Percentiles rank a stretch among this genome's conserved stretches.
Conservation (phyloP, 768 basidiomycete genomes). For the Ephemerocybe angulata region DNA sequence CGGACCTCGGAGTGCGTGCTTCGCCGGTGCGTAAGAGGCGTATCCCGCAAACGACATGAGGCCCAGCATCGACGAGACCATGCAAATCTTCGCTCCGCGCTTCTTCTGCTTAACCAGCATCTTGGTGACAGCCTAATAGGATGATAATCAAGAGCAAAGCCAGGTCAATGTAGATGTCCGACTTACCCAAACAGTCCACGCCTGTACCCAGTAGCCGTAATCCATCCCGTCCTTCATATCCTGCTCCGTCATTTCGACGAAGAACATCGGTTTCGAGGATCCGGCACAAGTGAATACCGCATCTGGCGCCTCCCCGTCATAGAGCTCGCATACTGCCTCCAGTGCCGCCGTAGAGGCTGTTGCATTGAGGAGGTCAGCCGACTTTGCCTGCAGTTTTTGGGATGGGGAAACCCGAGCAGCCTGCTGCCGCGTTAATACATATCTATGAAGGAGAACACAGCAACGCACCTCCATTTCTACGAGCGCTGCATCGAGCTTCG, state of each 20-base stretch:
- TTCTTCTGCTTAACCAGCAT: slow-evolving; percentile 60
- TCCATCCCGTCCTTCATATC: slow-evolving; percentile 49
- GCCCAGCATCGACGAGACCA: slow-evolving; percentile 72
- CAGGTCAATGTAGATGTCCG: background rate
- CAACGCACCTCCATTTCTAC: slow-evolving; percentile 58
- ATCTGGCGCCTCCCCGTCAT: slow-evolving; percentile 63
- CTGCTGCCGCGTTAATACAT: slow-evolving; percentile 28
- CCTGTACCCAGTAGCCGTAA: slow-evolving; percentile 47
- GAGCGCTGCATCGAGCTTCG: slow-evolving; percentile 58
- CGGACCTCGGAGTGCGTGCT: slow-evolving; percentile 80
- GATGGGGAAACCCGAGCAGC: slow-evolving; percentile 45
- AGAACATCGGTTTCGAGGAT: slow-evolving; percentile 63
- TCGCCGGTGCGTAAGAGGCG: slow-evolving; percentile 75
- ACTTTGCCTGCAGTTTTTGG: slow-evolving; percentile 64
- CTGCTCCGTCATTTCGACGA: slow-evolving; percentile 63
- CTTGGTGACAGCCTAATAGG: slow-evolving; percentile 57
- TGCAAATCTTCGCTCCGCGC: slow-evolving; percentile 64
- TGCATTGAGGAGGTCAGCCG: slow-evolving; percentile 58
- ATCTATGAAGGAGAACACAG: slow-evolving; percentile 19
- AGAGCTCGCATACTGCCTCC: slow-evolving; percentile 50
- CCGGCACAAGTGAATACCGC: slow-evolving; percentile 82
- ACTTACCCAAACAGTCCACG: slow-evolving; percentile 54
- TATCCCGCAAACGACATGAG: slow-evolving; percentile 78
- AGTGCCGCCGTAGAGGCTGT: slow-evolving; percentile 58
- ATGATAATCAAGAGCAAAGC: background rate